Evolutionary conservation across 345 rosid genomes (phyloP), one percentile per base, ranked within the genome.

Genomic region (Excoecaria cochinchinensis): DNA sequence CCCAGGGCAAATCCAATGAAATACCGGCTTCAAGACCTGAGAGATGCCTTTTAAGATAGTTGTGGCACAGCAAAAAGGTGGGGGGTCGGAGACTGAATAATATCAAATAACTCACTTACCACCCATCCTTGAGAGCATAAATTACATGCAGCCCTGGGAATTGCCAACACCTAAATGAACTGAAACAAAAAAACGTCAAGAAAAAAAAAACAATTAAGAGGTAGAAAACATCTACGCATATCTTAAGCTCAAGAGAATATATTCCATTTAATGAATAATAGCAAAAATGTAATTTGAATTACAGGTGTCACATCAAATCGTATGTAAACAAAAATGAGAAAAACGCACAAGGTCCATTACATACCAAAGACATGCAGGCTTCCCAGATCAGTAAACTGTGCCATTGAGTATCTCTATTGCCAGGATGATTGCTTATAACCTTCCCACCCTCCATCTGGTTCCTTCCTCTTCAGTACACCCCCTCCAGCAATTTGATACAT

Each of bases 381-480:
- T 80, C 70, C 67, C 1, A 38, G 60, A 57, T 70, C 64, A 61
- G 40, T 61, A 25, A 48, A 57, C 22, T 21, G 52, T 40, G 46
- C 39, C 51, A 44, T 59, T 31, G 11, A 50, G 79, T 61, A 73
- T 59, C 81, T 64, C 85, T 95, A 89, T 80, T 90, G 93, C 97
- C 98, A 91, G 66, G 94, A 84, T 25, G 90, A 71, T 50, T 90
- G 96, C 84, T 82, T 91, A 79, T 88, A 89, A 61, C 90, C 89
- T 73, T 94, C 98, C 97, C 97, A 89, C 50, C 98, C 93, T 36
- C 96, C 97, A 3, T 93, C 99, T 24, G 97, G 93, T 64, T 93
- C 98, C 79, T 90, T 95, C 80, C 95, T 91, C 87, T 88, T 95
- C 50, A 86, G 78, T 61, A 79, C 44, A 48, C 78, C 61, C n/a